Evolutionary conservation across 1,284 basidiomycete species (phyloP), one percentile per base, ranked within the genome.

Genomic region (Agroathelia rolfsii): DNA sequence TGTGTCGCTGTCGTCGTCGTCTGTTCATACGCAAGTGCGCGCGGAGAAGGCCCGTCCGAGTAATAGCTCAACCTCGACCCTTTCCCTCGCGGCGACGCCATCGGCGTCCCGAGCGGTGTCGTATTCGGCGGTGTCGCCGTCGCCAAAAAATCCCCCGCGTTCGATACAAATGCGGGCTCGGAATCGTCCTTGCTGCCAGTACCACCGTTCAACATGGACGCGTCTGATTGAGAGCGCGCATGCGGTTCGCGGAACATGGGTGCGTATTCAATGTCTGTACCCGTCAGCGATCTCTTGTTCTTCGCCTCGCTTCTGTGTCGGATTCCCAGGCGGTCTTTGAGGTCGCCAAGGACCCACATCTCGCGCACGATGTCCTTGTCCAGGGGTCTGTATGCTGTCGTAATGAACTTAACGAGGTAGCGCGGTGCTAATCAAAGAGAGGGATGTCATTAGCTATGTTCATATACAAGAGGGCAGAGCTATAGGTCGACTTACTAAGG

Each of bases 321-420:
- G 35, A 93, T 69, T 1, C 88, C 88, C 1, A 93, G 66, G 30
- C 69, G 72, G 39, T 85, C 81, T 51, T 93, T 92, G 35, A 93
- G 65, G 47, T 88, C 75, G 4, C 88, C 88, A 30, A 59, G 55
- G 5, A 92, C 81, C 88, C 88, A 93, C 64, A 76, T 80, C 56
- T 95, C 90, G 13, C 90, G 76, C 7, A 95, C 65, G 39, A 94
- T 80, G 47, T 93, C 85, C 52, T 74, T 77, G 61, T 90, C 86
- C 11, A 77, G 61, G 4, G 87, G 85, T 31, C 53, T 58, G 47
- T 86, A 89, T 0, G 74, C 64, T 2, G 73, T 65, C 11, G 67
- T 63, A 33, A 76, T 48, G 53, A 71, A 86, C 49, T 87, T 86
- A 57, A 75, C 59, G 24, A 86, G 35, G 57, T 80, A 82, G 3